Conservation (phyloP, 2,329 filamentous ascomycete species). For the Juglanconis juglandina region DNA sequence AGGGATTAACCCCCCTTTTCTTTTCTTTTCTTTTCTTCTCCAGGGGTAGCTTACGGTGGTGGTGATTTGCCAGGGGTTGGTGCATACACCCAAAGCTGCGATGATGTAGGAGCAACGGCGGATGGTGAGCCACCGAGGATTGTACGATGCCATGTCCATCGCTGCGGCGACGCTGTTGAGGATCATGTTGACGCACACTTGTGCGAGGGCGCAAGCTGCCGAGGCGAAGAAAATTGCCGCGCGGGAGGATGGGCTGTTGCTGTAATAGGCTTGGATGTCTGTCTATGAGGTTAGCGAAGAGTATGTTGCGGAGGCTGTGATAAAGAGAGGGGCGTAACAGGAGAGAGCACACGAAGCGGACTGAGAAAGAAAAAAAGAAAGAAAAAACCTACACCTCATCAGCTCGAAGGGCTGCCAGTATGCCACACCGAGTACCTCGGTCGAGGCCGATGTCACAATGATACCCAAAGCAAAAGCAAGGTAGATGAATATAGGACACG, state of each 20-base stretch:
- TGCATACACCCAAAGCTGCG: constrained; percentile 3
- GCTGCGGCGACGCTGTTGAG: constrained; percentile 11
- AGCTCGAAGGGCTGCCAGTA: constrained; percentile 13
- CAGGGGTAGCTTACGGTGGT: neutral
- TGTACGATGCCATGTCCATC: constrained; percentile 10
- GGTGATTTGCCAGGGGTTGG: constrained; percentile 15
- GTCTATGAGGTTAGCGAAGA: neutral
- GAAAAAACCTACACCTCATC: neutral
- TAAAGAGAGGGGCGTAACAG: too few species aligned
- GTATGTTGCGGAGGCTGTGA: too few species aligned
- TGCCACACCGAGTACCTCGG: neutral
- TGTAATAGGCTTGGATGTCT: constrained; percentile 8
- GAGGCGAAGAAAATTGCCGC: constrained; percentile 11
- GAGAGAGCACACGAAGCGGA: too few species aligned
- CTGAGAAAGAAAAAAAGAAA: neutral
- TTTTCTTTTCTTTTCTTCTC: too few species aligned
- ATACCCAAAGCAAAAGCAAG: constrained; percentile 6
- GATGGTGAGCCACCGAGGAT: constrained; percentile 10
- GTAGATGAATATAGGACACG: constrained; percentile 10
- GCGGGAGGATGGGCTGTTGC: constrained; percentile 1
- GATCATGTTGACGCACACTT: constrained; percentile 11
- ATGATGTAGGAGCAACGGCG: constrained; percentile 10
- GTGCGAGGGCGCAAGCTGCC: constrained; percentile 6
- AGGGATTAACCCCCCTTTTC: too few species aligned
- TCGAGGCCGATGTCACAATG: constrained; percentile 8